Evolutionary conservation across 1,284 basidiomycete species (phyloP).

Genomic region (Mycena citricolor): DNA sequence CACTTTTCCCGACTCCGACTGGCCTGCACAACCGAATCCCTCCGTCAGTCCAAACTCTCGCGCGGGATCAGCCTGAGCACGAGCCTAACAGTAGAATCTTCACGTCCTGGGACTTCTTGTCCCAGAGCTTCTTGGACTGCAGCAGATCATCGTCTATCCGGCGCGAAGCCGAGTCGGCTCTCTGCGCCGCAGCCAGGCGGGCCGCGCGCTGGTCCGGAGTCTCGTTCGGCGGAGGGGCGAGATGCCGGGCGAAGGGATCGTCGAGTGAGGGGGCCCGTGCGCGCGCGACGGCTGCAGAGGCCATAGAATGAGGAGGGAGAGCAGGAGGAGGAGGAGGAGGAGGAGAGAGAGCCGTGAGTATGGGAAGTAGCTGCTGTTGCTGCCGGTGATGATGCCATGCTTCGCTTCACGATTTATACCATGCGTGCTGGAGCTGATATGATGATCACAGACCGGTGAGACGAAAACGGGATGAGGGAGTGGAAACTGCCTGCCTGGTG

Average conservation of each 20-base stretch:
- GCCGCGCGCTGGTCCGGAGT: slow-evolving; percentile 44
- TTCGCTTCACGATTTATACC: no score
- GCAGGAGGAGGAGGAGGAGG: not conserved
- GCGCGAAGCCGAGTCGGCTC: slow-evolving; percentile 44
- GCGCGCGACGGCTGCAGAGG: slow-evolving; percentile 3
- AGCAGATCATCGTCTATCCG: slow-evolving; percentile 60
- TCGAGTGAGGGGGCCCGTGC: slow-evolving; percentile 26
- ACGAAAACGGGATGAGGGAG: no score
- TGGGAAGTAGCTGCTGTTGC: no score
- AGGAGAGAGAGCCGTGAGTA: no score
- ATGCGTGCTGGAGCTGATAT: no score
- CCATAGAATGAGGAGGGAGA: not conserved
- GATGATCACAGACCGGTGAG: no score
- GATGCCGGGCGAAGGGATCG: slow-evolving; percentile 58
- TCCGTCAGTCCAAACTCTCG: not conserved
- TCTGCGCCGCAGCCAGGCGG: slow-evolving; percentile 42
- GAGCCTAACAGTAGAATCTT: slow-evolving; percentile 66
- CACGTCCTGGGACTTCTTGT: slow-evolving; percentile 55
- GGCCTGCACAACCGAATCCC: slow-evolving; percentile 40
- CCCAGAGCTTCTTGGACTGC: slow-evolving; percentile 49
- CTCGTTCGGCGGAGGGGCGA: slow-evolving; percentile 61
- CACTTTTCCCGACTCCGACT: slow-evolving; percentile 68
- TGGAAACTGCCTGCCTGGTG: no score
- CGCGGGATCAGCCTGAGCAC: slow-evolving; percentile 20
- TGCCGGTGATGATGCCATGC: no score